Evolutionary conservation across 495 filamentous ascomycete genomes (phyloP), one percentile per base, ranked within the genome.

Genomic region (Poronia punctata): DNA sequence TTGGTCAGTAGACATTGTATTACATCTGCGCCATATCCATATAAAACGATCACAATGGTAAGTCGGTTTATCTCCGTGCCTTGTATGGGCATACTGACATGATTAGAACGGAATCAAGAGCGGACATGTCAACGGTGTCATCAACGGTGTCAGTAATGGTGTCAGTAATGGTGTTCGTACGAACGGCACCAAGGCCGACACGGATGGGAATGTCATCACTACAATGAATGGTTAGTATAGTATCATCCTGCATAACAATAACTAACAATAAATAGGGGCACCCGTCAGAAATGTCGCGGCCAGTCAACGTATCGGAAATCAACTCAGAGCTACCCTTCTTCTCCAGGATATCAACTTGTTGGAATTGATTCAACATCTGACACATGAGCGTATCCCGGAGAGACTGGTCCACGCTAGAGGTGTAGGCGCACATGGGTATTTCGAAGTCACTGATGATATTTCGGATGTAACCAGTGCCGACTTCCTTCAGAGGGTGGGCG

Each of bases 311-410:
- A 49, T 49, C 22, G 46, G 46, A 1, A 36, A 35, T 24, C 34
- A 49, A 4, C 35, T 40, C 1, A 17, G 40, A 11, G 46, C 23
- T 16, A 49, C 41, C 5, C 19, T 40, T 3, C 22, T 49, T 2
- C 30, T 49, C 14, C 46, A 49, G 26, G 46, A 49, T 21, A 40
- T 45, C 45, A 68, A 74, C 48, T 45, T 76, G 37, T 68, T 76
- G 38, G 76, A 80, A 53, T 60, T 83, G 14, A 68, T 86, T 24
- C 75, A 80, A 12, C 81, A 85, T 59, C 83, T 86, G 51, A 75
- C 80, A 50, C 61, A 71, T 16, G 71, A 76, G 52, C 57, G 71
- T 5, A 75, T 76, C 35, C 74, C 72, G 0, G 74, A 77, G 52
- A 62, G 74, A 11, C 65, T 78, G 10, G 79, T 83, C 14, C 79